Evolutionary conservation across 2,329 filamentous ascomycete species (phyloP).

Genomic region (Microcera coccophila): DNA sequence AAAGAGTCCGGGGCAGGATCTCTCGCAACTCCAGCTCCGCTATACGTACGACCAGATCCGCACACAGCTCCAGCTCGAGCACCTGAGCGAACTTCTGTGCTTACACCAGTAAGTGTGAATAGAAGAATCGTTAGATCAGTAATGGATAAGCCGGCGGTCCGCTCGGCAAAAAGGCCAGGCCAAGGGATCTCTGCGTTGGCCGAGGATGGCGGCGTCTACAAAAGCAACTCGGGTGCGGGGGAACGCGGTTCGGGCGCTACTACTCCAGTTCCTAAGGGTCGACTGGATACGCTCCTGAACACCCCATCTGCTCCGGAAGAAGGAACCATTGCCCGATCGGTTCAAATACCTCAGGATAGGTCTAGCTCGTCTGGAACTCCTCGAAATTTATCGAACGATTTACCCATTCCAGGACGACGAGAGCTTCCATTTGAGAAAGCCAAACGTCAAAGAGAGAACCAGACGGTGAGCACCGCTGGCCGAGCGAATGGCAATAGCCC

Average conservation of each 20-base stretch:
- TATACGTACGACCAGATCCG: conserved; percentile 19
- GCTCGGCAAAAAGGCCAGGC: conserved; percentile 24
- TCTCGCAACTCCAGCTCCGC: conserved; percentile 13
- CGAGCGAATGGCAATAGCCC: conserved; percentile 6
- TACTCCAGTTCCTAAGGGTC: conserved; percentile 22
- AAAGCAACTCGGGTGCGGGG: conserved; percentile 10
- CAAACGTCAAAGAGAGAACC: conserved; percentile 11
- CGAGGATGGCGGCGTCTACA: conserved; percentile 44
- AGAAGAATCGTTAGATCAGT: conserved; percentile 21
- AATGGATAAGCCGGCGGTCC: conserved; percentile 18
- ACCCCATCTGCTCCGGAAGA: conserved; percentile 22
- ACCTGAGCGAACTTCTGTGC: conserved; percentile 24
- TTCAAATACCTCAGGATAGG: conserved; percentile 19
- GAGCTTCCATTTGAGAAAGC: conserved; percentile 36
- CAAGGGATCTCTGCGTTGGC: conserved; percentile 42
- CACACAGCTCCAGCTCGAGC: conserved; percentile 18
- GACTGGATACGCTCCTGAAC: conserved; percentile 35
- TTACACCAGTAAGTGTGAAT: conserved; percentile 39
- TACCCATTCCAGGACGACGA: conserved; percentile 38
- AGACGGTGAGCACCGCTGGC: conserved; percentile 7
- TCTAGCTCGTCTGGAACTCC: conserved; percentile 1
- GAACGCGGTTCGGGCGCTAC: neutral
- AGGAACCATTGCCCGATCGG: conserved; percentile 16
- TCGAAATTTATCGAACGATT: conserved; percentile 15
- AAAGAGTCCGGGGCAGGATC: conserved; percentile 9